Evolutionary conservation across 352 stramenopile species (phyloP), one percentile per base, ranked within the genome.

Genomic region (Phytopythium montanum): DNA sequence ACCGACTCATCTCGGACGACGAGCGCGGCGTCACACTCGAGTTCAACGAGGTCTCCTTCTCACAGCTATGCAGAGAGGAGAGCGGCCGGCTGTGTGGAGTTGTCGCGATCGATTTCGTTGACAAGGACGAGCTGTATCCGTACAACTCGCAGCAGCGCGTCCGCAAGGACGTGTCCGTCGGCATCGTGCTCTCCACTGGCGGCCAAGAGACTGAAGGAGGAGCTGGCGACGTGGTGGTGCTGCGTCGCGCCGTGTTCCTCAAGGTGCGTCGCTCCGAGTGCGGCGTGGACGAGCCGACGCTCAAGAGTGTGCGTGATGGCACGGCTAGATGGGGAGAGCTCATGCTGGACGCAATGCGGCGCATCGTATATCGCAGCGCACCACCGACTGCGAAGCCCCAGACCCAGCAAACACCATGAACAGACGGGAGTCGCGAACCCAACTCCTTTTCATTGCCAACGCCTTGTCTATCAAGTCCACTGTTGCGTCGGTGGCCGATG

Each of bases 41-140:
- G 52, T 57, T 62, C 39, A 74, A 61, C 26, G 56, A 55, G 19
- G 57, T 68, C 14, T 52, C 64, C 2, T 68, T 74, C 34, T 64
- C 57, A 14, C 56, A 68, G 25, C 42, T 70, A 8, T 56, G 59
- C 44, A 25, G 31, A 23, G 31, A 56, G 10, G 45, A 46, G 3
- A 59, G 55, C 25, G 60, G 41, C 10, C 41, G 65, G 8, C 42
- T 57, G n/a, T 66, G 51, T 51, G 64, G 52, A 8, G 60, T 75
- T 18, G 29, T 75, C 28, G 55, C 54, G 16, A 56, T 65, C 19
- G 64, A 72, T 44, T 75, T 59, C 25, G 59, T 70, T 9, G 57
- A 68, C 42, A 29, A 56, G 25, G 61, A 68, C 45, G 61, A 68
- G 21, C 45, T 68, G 55, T 56, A 64, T 36, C 61, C 61, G 39